Evolutionary conservation across 2,329 filamentous ascomycete species (phyloP).

Genomic region (Stachybotrys echinatus): DNA sequence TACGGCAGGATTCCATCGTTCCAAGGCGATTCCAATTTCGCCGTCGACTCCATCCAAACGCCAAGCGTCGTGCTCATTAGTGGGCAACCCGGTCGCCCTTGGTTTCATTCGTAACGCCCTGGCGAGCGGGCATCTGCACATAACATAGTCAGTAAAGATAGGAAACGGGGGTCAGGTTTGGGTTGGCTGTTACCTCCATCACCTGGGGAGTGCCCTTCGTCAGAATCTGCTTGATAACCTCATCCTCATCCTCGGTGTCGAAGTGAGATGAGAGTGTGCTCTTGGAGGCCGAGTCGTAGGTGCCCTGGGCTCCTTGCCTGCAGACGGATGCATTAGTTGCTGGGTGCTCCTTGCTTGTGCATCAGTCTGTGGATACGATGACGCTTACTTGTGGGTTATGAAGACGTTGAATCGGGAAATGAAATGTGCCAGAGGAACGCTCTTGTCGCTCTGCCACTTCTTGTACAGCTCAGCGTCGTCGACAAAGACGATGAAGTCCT

Average conservation of each 20-base stretch:
- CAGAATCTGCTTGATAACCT: conserved; percentile 76
- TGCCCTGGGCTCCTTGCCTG: conserved; percentile 83
- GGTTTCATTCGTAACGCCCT: conserved; percentile 49
- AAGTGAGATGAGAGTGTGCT: conserved; percentile 78
- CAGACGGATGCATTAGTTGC: conserved; percentile 9
- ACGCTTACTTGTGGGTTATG: conserved; percentile 76
- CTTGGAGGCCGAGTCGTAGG: conserved; percentile 71
- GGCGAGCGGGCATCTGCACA: conserved; percentile 44
- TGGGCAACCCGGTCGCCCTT: conserved; percentile 37
- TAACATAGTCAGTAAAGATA: conserved; percentile 3
- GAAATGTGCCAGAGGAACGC: conserved; percentile 76
- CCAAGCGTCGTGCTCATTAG: conserved; percentile 14
- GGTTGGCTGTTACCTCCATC: conserved; percentile 36
- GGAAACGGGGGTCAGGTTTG: background rate
- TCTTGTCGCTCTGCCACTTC: conserved; percentile 79
- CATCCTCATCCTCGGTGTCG: conserved; percentile 72
- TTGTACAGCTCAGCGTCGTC: conserved; percentile 59
- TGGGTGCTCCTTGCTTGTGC: background rate
- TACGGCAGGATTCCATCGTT: background rate
- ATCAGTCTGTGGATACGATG: conserved; percentile 7
- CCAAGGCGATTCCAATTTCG: background rate
- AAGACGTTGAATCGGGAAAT: conserved; percentile 88
- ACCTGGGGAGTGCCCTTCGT: conserved; percentile 68
- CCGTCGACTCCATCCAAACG: background rate
- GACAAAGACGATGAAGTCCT: conserved; percentile 56